Conservation (phyloP, 305 asterid species). For the Withania somnifera region DNA sequence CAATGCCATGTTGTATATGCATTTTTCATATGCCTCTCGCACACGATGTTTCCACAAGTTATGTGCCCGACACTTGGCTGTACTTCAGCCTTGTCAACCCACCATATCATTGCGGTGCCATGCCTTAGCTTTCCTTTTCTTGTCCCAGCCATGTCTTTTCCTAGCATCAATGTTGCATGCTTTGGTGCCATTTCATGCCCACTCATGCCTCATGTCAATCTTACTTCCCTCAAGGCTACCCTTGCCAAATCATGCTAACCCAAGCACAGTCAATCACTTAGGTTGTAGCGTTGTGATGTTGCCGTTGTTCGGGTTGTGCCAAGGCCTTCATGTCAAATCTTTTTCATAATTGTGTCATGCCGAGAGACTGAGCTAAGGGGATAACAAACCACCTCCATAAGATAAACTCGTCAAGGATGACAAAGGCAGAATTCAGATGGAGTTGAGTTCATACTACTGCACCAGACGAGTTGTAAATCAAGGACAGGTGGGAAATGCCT, state of each 20-base stretch:
- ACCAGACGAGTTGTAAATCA: no score
- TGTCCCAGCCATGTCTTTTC: background rate
- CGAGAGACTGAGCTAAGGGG: background rate
- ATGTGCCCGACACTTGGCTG: no score
- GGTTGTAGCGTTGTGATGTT: background rate
- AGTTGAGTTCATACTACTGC: no score
- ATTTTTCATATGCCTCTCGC: no score
- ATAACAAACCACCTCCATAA: background rate
- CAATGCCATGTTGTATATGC: no score
- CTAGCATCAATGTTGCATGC: background rate
- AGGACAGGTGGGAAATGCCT: no score
- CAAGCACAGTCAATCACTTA: background rate
- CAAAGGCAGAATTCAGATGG: background rate
- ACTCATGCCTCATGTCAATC: background rate
- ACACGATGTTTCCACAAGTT: no score
- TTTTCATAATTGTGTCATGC: background rate
- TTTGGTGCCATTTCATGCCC: background rate
- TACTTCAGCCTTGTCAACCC: no score
- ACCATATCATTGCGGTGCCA: no score
- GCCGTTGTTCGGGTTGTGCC: background rate
- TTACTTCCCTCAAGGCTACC: background rate
- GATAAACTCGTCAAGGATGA: background rate
- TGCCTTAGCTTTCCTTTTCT: no score
- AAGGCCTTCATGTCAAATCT: background rate
- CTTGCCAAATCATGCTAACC: background rate